A percentile compares a stretch with the other conserved stretches of the same genome.
phyloP scores from a whole-genome alignment of 1,284 basidiomycete species.

The Irpex lacteus region DNA sequence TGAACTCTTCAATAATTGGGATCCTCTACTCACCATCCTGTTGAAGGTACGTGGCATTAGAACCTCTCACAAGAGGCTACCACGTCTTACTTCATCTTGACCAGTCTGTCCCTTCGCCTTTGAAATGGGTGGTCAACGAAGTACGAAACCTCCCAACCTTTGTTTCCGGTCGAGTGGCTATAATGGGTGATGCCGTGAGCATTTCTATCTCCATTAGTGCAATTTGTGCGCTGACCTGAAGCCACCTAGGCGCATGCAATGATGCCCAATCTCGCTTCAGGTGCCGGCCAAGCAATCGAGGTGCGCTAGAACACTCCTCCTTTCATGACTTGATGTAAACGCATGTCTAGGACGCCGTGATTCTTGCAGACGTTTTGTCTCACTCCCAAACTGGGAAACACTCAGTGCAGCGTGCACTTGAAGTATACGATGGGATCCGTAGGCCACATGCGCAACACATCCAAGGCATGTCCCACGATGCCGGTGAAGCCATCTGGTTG shows the following conservation, averaged over 20 bases:
- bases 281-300: constrained; percentile 17
- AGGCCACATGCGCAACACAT: constrained; percentile 7
- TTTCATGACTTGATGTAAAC: not conserved
- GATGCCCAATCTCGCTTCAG: constrained; percentile 13
- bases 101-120: not conserved
- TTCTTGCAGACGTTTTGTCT: constrained; percentile 10
- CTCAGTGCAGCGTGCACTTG: constrained; percentile 4
- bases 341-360: constrained; percentile 3
- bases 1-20: constrained; percentile 40
- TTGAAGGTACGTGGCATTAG: not conserved
- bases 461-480: not conserved
- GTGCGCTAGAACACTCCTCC: not conserved
- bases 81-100: not conserved
- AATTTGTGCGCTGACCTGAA: not conserved
- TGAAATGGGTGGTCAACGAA: constrained; percentile 29
- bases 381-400: not conserved
- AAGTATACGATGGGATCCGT: constrained; percentile 14
- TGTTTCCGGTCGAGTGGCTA: constrained; percentile 24
- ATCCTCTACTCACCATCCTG: constrained; percentile 42
- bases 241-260: constrained; percentile 38
- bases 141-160: constrained; percentile 26
- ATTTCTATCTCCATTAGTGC: not conserved
- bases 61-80: not conserved
- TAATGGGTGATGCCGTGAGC: constrained; percentile 37
- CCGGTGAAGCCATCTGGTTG: not conserved